phyloP scores from a whole-genome alignment of 1,284 basidiomycete genomes.

The Microbotryum lychnidis-dioicae region DNA sequence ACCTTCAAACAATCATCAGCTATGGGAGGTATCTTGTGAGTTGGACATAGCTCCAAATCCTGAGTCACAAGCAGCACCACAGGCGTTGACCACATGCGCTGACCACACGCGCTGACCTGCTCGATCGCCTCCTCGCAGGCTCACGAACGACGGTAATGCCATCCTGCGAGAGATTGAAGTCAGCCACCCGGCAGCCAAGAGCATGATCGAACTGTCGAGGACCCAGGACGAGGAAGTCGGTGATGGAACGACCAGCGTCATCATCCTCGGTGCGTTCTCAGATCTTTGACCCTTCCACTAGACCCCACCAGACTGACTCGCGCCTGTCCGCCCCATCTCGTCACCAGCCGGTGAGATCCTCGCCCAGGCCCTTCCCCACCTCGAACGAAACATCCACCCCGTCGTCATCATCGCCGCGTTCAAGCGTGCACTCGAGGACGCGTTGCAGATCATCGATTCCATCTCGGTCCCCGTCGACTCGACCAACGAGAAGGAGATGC shows the following conservation, averaged over 20 bases:
- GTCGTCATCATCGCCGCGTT: constrained; percentile 98
- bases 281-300: not conserved
- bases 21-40: constrained; percentile 90
- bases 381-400: constrained; percentile 94
- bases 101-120: not conserved
- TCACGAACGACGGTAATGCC: constrained; percentile 97
- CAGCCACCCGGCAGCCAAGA: constrained; percentile 95
- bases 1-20: constrained; percentile 39
- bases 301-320: not conserved
- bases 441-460: constrained; percentile 74
- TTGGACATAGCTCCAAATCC: constrained; percentile 19
- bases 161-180: constrained; percentile 97
- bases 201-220: constrained; percentile 95
- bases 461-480: constrained; percentile 88
- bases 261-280: constrained; percentile 70
- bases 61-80: rapidly evolving
- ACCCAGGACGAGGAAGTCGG: constrained; percentile 99
- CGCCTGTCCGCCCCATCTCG: not conserved
- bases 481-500: constrained; percentile 81
- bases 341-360: constrained; percentile 87
- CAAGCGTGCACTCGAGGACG: constrained; percentile 87
- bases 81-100: not conserved
- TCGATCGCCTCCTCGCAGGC: constrained; percentile 45
- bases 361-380: constrained; percentile 83
- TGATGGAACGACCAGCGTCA: constrained; percentile 94